Base-by-base conservation (phyloP, 768 basidiomycete species). In the Myochromella boudieri region DNA sequence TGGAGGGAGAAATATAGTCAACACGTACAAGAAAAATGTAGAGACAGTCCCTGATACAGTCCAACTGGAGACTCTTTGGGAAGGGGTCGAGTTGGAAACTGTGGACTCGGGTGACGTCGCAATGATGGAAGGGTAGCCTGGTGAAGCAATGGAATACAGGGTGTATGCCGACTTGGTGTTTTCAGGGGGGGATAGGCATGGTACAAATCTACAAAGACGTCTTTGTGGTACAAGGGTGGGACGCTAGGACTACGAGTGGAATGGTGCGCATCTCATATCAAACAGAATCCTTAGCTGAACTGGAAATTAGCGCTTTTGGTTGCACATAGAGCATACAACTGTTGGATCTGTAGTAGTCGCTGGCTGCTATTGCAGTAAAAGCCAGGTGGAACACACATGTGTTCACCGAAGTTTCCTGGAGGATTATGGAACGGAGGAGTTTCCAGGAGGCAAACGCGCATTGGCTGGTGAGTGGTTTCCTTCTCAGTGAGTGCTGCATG, bases 201-300 rank as follows among this genome's bases (percentile, higher is more conserved):
- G n/a, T n/a, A n/a, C n/a, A n/a, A n/a, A n/a, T n/a, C n/a, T n/a
- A n/a, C n/a, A 22, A 22, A 3, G 31, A 43, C 17, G 17, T 43
- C 3, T 42, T 48, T 42, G 46, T 42, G 15, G 46, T 42, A 10
- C 46, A 48, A 36, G 40, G 46, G 11, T 48, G 46, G 40, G 22
- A 48, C 12, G 12, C 24, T 1, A 10, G 22, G 17, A 41, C n/a
- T 34, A n/a, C n/a, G n/a, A n/a, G n/a, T n/a, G 41, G 20, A 4
- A 34, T n/a, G 14, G 39, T 42, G 29, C 18, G 40, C 4, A 9
- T 32, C 2, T 17, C 24, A 17, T 9, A 27, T 17, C 17, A 26
- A 3, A 1, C 6, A 41, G 38, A n/a, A 24, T n/a, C n/a, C n/a
- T n/a, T n/a, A n/a, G n/a, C n/a, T n/a, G n/a, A n/a, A n/a, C n/a